Base-by-base conservation (phyloP, 1,139 yeast species). In the Saccharomyces hybrid region DNA sequence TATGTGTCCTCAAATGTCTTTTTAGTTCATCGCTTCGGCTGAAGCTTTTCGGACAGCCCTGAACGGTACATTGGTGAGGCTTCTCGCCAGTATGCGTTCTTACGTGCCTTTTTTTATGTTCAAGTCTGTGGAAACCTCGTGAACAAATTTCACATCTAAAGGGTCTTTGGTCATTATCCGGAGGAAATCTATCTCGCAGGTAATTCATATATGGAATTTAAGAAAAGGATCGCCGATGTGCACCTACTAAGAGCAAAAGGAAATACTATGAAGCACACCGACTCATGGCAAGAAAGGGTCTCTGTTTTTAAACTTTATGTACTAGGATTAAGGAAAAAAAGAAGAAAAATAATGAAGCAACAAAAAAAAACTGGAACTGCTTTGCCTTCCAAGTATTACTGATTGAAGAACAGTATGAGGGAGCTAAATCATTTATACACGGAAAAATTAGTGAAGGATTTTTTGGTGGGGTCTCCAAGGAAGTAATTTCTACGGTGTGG, bases 21-120 rank as follows among this genome's bases (percentile, higher is more conserved):
- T 96, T 91, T 57, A 91, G 76, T 71, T 91, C 98, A 70, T 91
- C 98, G 50, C 90, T 82, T 56, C 98, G 77, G 52, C 93, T 83
- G 67, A 91, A 91, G 57, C 87, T 80, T 71, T 91, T 91, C 56
- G 80, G 74, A 71, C 98, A 91, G 1, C 95, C 95, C 0, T 95
- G 95, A 64, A 81, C 89, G 6, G 85, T 79, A 70, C 98, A 91
- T 50, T 82, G 83, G 67, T 90, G 96, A 23, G 97, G 96, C 68
- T 89, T 88, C 67, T 90, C 97, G 38, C 98, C 98, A 0, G 98
- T 91, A 68, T 91, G 98, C 5, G 97, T 91, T 58, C 97, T 76
- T 53, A 91, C 87, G 68, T 91, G 98, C 63, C 98, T 81, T 16
- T 96, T 90, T 68, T 89, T 96, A 71, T 91, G 98, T 70, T 91